These are phyloP conservation scores for Fonticula alba DNA, from an alignment of 78 protist genomes.

Conservation along the genomic window DNA sequence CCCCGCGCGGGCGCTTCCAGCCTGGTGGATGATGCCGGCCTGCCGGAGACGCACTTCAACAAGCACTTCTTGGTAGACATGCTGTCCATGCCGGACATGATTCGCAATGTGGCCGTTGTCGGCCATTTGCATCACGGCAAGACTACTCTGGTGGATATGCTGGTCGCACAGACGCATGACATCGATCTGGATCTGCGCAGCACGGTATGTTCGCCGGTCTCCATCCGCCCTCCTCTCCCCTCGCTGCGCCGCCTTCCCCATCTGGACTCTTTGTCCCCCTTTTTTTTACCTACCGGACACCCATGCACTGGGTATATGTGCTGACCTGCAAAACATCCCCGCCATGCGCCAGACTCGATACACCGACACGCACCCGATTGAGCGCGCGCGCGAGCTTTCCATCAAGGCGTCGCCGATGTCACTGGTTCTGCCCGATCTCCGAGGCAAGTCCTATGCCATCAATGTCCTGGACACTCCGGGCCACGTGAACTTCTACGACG, in stretches of 20 bases:
- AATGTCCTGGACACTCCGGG: slow-evolving; percentile 95
- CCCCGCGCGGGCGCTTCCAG: too few relatives aligned
- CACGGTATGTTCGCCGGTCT: too few relatives aligned
- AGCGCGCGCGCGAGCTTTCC: slow-evolving; percentile 65
- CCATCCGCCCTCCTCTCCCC: too few relatives aligned
- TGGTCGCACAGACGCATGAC: slow-evolving; percentile 71
- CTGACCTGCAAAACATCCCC: too few relatives aligned
- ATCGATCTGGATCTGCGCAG: slow-evolving; percentile 20
- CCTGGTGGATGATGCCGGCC: too few relatives aligned
- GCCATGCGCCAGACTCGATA: slow-evolving; percentile 41
- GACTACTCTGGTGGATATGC: slow-evolving; percentile 71
- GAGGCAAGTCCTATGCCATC: slow-evolving; percentile 56
- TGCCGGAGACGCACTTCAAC: slow-evolving; percentile 16
- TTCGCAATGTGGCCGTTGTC: slow-evolving; percentile 71
- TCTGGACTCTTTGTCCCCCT: too few relatives aligned
- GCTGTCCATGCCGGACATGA: slow-evolving; percentile 35
- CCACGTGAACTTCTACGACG: slow-evolving; percentile 18
- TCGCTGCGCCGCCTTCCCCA: too few relatives aligned
- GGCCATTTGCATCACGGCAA: slow-evolving; percentile 89
- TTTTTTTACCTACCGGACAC: too few relatives aligned
- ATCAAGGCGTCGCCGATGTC: slow-evolving; percentile 83
- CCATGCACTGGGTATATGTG: too few relatives aligned
- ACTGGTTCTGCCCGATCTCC: slow-evolving; percentile 50
- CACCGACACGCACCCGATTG: slow-evolving; percentile 80
- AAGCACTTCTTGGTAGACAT: slow-evolving; percentile 35